These are phyloP conservation scores for Colletotrichum godetiae DNA, from an alignment of 2,329 filamentous ascomycete species.

Conservation along the genomic window DNA sequence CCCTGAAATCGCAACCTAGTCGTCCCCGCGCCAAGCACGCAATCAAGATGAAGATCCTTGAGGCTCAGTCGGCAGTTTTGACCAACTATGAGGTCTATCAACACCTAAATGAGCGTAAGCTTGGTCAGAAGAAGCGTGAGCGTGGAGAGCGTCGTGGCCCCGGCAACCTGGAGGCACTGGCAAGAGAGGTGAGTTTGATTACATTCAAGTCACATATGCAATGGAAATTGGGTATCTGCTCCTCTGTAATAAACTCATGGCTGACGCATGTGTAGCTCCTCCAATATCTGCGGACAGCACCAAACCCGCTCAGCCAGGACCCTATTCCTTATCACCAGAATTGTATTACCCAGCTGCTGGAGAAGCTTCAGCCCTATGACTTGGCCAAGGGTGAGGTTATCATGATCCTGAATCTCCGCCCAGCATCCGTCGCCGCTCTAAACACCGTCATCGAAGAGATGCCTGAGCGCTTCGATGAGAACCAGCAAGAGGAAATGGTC, in stretches of 20 bases:
- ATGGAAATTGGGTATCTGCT: slow-evolving; percentile 23
- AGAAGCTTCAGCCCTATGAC: slow-evolving; percentile 65
- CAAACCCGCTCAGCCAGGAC: slow-evolving; percentile 66
- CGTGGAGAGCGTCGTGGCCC: slow-evolving; percentile 56
- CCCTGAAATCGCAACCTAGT: background rate
- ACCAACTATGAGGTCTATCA: slow-evolving; percentile 80
- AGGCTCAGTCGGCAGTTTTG: slow-evolving; percentile 75
- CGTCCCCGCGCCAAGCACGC: background rate
- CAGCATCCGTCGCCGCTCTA: slow-evolving; percentile 65
- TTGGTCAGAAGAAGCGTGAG: slow-evolving; percentile 58
- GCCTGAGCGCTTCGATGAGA: slow-evolving; percentile 67
- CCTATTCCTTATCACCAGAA: slow-evolving; percentile 64
- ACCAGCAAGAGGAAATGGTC: slow-evolving; percentile 70
- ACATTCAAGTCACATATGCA: background rate
- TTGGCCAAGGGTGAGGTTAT: slow-evolving; percentile 76
- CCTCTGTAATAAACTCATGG: slow-evolving; percentile 20
- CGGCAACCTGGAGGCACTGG: slow-evolving; percentile 69
- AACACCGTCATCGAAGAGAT: slow-evolving; percentile 76
- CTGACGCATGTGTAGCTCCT: slow-evolving; percentile 60
- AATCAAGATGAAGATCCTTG: slow-evolving; percentile 74
- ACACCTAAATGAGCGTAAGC: slow-evolving; percentile 69
- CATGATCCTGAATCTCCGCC: slow-evolving; percentile 76
- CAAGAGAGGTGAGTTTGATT: slow-evolving; percentile 67
- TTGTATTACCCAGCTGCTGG: slow-evolving; percentile 64
- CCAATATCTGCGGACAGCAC: slow-evolving; percentile 67